Base-by-base conservation (phyloP, 2,329 filamentous ascomycete species). In the Botrytis paeoniae region DNA sequence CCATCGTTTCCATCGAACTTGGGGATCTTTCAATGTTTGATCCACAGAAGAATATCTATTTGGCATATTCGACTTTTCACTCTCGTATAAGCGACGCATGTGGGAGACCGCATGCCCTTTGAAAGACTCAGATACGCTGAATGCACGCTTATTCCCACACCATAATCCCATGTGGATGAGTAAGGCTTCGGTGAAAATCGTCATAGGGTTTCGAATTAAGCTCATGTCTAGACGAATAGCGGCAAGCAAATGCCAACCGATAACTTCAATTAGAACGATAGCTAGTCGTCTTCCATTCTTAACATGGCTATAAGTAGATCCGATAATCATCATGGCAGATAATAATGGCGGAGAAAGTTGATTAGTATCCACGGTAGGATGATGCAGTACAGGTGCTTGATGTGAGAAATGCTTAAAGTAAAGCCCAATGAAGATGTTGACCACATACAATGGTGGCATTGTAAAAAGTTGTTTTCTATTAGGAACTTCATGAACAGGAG, bases 91-190 rank as follows among this genome's bases (percentile, higher is more conserved):
- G 3, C 73, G 75, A 37, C 77, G 74, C 29, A 78, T 76, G 37
- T 76, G 75, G 1, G 76, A 77, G 0, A 79, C 72, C 20, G 78
- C 66, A n/a, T 72, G 73, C 8, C 76, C 78, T 45, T 76, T 75
- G n/a, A 76, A 76, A 8, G 75, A 72, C 65, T 79, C 76, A 6
- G 75, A 75, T 20, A 78, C 59, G 63, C 76, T 73, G 59, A 77
- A 79, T n/a, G 76, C 73, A 32, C 76, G 73, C 62, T 78, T 79
- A 25, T 79, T 79, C 5, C 78, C 78, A 57, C 76, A 76, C 78
- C 78, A 79, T 7, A 79, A 59, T 0, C 76, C 78, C 22, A 73
- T 68, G 25, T 78, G 75, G 39, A 76, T 76, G 39, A 79, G 72
- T 8, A 79, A 74, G 60, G 76, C 77, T 73, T 78, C 61, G 20